Evolutionary conservation across 768 basidiomycete species (phyloP).

Genomic region (Psilocybe cubensis): DNA sequence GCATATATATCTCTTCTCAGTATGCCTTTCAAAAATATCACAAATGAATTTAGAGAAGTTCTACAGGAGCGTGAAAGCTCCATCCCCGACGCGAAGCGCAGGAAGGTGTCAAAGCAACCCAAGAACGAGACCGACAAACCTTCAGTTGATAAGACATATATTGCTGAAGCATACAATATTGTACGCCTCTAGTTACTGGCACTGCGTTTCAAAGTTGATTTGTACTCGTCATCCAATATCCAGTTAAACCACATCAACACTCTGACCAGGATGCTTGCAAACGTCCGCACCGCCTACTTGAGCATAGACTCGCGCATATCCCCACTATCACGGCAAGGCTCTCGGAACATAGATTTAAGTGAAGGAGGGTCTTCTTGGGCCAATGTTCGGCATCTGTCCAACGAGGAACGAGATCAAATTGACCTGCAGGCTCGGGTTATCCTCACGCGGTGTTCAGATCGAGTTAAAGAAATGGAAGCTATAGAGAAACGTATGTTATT

Average conservation of each 20-base stretch:
- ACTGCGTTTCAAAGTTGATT: background rate
- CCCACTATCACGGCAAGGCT: constrained; percentile 54
- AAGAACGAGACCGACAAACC: constrained; percentile 40
- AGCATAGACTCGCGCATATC: constrained; percentile 66
- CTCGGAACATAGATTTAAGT: constrained; percentile 59
- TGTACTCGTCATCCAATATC: background rate
- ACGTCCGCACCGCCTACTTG: constrained; percentile 87
- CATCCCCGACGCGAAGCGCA: constrained; percentile 51
- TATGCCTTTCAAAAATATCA: constrained; percentile 67
- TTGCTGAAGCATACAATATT: constrained; percentile 77
- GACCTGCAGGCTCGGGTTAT: constrained; percentile 91
- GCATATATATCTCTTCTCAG: background rate
- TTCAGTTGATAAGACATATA: constrained; percentile 63
- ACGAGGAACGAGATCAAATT: constrained; percentile 94
- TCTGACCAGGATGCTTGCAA: constrained; percentile 70
- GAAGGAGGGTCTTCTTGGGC: constrained; percentile 55
- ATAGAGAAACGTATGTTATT: constrained; percentile 81
- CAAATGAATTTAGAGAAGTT: constrained; percentile 59
- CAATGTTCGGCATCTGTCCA: constrained; percentile 72
- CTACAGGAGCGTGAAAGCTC: constrained; percentile 49
- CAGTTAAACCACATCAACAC: constrained; percentile 78
- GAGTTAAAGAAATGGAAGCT: constrained; percentile 86
- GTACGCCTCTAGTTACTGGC: constrained; percentile 32
- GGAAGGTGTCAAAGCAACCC: constrained; percentile 41
- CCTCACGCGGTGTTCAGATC: constrained; percentile 81